Conservation (phyloP, 1,284 basidiomycete genomes). For the Naganishia sp. region DNA sequence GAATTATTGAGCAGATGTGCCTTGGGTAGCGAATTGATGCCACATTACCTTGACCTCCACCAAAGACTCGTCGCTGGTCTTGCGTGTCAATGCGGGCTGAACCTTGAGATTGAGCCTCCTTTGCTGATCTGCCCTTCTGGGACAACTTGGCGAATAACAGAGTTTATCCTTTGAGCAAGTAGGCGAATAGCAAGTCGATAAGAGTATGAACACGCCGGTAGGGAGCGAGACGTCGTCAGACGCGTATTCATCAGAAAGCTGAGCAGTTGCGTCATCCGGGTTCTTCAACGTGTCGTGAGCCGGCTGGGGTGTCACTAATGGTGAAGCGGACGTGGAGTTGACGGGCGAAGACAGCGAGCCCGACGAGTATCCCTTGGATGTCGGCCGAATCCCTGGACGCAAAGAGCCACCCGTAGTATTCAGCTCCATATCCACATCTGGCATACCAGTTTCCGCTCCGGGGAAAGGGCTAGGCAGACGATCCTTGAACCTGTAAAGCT, state of each 20-base stretch:
- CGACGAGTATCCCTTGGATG: slow-evolving; percentile 29
- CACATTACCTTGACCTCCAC: slow-evolving; percentile 71
- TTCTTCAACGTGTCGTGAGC: slow-evolving; percentile 50
- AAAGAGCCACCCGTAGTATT: slow-evolving; percentile 7
- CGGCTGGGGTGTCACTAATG: slow-evolving; percentile 50
- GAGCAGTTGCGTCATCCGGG: slow-evolving; percentile 54
- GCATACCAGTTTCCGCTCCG: slow-evolving; percentile 31
- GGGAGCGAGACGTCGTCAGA: slow-evolving; percentile 64
- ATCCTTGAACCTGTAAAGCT: slow-evolving; percentile 86
- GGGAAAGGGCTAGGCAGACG: slow-evolving; percentile 50
- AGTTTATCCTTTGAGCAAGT: slow-evolving; percentile 90
- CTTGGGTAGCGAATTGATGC: slow-evolving; percentile 26
- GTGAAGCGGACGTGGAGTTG: slow-evolving; percentile 36
- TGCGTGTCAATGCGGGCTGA: slow-evolving; percentile 74
- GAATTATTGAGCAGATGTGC: neutral
- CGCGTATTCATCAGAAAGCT: slow-evolving; percentile 37
- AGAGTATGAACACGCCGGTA: slow-evolving; percentile 91
- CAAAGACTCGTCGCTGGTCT: slow-evolving; percentile 76
- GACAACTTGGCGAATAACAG: slow-evolving; percentile 97
- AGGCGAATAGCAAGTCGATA: slow-evolving; percentile 97
- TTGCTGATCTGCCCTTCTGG: slow-evolving; percentile 89
- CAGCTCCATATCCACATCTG: slow-evolving; percentile 17
- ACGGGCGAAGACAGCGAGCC: slow-evolving; percentile 30
- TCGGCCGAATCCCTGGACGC: slow-evolving; percentile 10
- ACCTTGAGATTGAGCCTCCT: slow-evolving; percentile 87